These are phyloP conservation scores for Tetradesmus lagerheimii DNA, from an alignment of 139 green algal genomes.

Conservation along the genomic window DNA sequence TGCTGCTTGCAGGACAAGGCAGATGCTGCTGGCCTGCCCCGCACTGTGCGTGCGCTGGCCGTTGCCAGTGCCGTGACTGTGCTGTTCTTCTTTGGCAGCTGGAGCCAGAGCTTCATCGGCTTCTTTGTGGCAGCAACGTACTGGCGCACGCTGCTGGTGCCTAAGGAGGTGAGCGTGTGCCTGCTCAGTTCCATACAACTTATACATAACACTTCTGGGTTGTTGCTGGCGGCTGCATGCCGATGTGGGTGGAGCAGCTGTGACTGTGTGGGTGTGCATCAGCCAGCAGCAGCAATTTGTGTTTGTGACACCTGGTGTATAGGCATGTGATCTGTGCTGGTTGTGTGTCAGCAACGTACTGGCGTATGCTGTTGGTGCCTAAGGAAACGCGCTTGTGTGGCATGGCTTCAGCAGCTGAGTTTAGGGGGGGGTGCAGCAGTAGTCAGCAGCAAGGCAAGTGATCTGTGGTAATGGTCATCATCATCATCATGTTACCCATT, in stretches of 20 bases:
- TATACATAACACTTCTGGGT: too few relatives aligned
- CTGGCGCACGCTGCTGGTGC: slow-evolving; percentile 46
- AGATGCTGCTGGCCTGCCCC: slow-evolving; percentile 35
- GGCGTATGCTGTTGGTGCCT: slow-evolving; percentile 38
- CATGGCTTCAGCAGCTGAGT: not conserved
- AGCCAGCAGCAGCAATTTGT: too few relatives aligned
- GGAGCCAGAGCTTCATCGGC: slow-evolving; percentile 4
- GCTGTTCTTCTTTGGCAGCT: slow-evolving; percentile 23
- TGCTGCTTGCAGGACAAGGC: slow-evolving; percentile 36
- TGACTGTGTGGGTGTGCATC: too few relatives aligned
- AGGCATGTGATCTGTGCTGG: too few relatives aligned
- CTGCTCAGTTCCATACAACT: too few relatives aligned
- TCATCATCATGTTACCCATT: too few relatives aligned
- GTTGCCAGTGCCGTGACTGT: not conserved
- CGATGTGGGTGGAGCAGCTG: too few relatives aligned
- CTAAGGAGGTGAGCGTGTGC: slow-evolving; percentile 3
- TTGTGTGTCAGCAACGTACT: slow-evolving; percentile 42
- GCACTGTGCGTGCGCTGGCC: slow-evolving; percentile 24
- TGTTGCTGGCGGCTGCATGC: not conserved
- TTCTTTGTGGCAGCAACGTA: slow-evolving; percentile 41
- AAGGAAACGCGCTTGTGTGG: not conserved
- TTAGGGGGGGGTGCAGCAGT: too few relatives aligned
- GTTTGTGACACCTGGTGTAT: too few relatives aligned
- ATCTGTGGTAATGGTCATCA: too few relatives aligned
- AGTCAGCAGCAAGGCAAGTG: too few relatives aligned